phyloP scores from a whole-genome alignment of 768 basidiomycete genomes.

The Lyophyllum semitale region DNA sequence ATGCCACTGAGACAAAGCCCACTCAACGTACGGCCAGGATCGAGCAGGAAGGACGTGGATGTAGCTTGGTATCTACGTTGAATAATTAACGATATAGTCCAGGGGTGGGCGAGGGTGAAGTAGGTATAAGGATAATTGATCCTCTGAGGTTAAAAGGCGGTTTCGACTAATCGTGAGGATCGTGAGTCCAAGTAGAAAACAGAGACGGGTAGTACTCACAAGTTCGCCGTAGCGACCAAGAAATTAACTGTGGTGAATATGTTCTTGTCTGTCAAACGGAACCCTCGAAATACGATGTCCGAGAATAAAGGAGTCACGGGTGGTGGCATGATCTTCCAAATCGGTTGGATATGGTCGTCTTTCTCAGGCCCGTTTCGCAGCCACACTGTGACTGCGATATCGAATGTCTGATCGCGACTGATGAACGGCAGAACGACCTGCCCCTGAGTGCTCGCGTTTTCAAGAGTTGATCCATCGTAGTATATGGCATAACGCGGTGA shows the following conservation, averaged over 20 bases:
- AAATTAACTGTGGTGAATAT: conserved; percentile 23
- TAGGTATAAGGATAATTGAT: conserved; percentile 35
- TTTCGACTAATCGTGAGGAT: conserved; percentile 18
- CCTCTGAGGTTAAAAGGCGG: conserved; percentile 32
- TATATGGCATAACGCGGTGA: conserved; percentile 13
- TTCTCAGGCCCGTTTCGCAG: conserved; percentile 6
- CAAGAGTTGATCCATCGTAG: conserved; percentile 4
- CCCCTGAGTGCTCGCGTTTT: not conserved
- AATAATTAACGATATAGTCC: conserved; percentile 27
- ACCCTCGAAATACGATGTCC: conserved; percentile 27
- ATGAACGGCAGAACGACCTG: conserved; percentile 17
- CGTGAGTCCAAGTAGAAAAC: not conserved
- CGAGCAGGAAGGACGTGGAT: conserved; percentile 26
- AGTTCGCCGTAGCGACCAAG: conserved; percentile 28
- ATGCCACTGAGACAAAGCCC: not conserved
- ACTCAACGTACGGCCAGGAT: conserved; percentile 26
- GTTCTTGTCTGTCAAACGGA: conserved; percentile 27
- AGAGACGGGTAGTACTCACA: conserved; percentile 22
- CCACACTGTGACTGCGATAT: conserved; percentile 23
- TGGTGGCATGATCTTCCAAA: not conserved
- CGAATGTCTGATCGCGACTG: conserved; percentile 14
- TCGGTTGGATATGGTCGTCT: not conserved
- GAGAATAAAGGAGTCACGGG: conserved; percentile 20
- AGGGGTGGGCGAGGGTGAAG: conserved; percentile 30
- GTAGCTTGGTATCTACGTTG: conserved; percentile 30